These are phyloP conservation scores for Lentinula sp. DNA, from an alignment of 768 basidiomycete species.

Conservation along the genomic window DNA sequence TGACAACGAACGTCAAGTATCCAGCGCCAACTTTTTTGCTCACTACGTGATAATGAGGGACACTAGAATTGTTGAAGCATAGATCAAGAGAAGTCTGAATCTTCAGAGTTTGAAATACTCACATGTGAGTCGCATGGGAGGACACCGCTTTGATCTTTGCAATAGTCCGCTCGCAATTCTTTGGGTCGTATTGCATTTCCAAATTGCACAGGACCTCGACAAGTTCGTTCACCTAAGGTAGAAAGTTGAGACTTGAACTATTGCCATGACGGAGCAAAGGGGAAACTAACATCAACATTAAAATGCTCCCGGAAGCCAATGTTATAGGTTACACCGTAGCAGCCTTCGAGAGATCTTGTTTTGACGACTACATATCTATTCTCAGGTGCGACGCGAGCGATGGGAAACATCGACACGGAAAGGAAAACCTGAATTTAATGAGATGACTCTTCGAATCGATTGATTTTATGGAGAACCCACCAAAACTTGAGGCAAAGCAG, in stretches of 20 bases:
- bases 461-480: conserved; percentile 28
- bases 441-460: background rate
- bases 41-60: conserved; percentile 53
- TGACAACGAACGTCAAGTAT: conserved; percentile 24
- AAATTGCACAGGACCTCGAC: conserved; percentile 43
- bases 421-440: conserved; percentile 46
- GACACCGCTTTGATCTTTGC: conserved; percentile 36
- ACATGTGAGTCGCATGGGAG: conserved; percentile 51
- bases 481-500: conserved; percentile 59
- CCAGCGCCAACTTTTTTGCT: conserved; percentile 30
- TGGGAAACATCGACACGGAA: conserved; percentile 46
- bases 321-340: conserved; percentile 55
- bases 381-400: conserved; percentile 38
- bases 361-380: conserved; percentile 55
- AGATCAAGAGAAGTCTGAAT: no score
- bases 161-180: conserved; percentile 23
- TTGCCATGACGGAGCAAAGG: background rate
- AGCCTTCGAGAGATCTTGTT: conserved; percentile 50
- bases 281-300: conserved; percentile 30
- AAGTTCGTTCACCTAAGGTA: conserved; percentile 34
- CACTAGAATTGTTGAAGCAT: conserved; percentile 21
- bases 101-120: conserved; percentile 13
- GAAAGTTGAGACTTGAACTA: background rate
- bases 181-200: conserved; percentile 35
- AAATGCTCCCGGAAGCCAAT: conserved; percentile 62